A percentile compares a stretch with the other conserved stretches of the same genome.
These are phyloP conservation scores for Fusarium ramigenum DNA, from an alignment of 2,329 filamentous ascomycete genomes.

Conservation along the genomic window DNA sequence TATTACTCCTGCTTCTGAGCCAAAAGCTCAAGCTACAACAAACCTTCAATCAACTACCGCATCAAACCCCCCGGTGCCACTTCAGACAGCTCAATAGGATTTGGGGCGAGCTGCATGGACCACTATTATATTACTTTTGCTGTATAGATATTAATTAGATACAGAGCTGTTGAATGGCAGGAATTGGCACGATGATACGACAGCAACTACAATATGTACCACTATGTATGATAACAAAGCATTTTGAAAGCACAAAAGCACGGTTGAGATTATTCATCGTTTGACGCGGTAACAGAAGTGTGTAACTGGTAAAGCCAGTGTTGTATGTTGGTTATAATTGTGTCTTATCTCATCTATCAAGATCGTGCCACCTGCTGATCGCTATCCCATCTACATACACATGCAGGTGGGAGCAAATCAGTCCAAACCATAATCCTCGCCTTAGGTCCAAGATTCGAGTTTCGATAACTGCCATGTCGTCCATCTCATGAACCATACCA, in stretches of 20 bases:
- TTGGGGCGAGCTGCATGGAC: neutral
- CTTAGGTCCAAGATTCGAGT: constrained; percentile 9
- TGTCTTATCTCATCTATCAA: constrained; percentile 29
- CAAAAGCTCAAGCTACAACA: neutral
- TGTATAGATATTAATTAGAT: neutral
- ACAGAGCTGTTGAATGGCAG: neutral
- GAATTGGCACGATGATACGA: constrained; percentile 1
- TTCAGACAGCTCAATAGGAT: neutral
- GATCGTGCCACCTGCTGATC: constrained; percentile 2
- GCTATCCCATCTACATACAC: neutral
- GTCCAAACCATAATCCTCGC: neutral
- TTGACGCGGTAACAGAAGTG: neutral
- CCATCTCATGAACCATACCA: constrained; percentile 23
- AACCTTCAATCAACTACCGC: neutral
- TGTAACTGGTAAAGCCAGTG: neutral
- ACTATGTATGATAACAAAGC: neutral
- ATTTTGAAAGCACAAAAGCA: neutral
- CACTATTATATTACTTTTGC: neutral
- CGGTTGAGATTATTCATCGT: neutral
- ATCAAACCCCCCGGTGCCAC: neutral
- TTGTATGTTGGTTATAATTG: neutral
- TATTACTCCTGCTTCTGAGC: neutral
- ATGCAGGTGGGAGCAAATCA: constrained; percentile 5
- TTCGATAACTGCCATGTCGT: constrained; percentile 22
- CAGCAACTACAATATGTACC: neutral